Evolutionary conservation across 306 rosid species (phyloP).

Genomic region (Quercus engelmannii): DNA sequence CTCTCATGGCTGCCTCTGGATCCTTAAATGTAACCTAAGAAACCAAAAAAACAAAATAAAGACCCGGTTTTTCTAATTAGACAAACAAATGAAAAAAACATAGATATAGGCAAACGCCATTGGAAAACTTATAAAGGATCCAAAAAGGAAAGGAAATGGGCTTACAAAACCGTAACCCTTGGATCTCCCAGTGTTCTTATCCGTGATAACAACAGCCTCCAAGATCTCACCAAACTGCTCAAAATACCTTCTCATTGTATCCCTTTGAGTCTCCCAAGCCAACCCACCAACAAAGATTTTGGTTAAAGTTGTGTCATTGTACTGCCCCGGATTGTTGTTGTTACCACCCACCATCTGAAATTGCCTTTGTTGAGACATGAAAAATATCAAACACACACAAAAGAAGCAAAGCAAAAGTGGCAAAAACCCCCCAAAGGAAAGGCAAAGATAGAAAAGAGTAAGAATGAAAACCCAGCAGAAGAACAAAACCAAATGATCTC

Average conservation of each 20-base stretch:
- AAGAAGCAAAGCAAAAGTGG: constrained; percentile 11
- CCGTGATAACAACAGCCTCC: constrained; percentile 95
- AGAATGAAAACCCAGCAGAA: not conserved
- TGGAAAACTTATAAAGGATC: not conserved
- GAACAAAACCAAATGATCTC: not conserved
- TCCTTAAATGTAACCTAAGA: constrained; percentile 88
- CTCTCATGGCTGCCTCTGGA: constrained; percentile 88
- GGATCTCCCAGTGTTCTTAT: constrained; percentile 92
- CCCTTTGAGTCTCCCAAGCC: constrained; percentile 98
- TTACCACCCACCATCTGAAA: constrained; percentile 59
- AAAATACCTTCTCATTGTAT: constrained; percentile 81
- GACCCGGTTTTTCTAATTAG: constrained; percentile 15
- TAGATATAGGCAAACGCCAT: not conserved
- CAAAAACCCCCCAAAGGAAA: constrained; percentile 3
- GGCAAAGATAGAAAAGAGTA: not conserved
- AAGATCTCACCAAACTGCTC: constrained; percentile 95
- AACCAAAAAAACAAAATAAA: not conserved
- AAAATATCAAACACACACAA: not conserved
- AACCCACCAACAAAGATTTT: constrained; percentile 94
- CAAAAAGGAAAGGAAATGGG: constrained; percentile 5
- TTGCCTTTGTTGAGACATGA: constrained; percentile 77
- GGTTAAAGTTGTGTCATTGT: constrained; percentile 86
- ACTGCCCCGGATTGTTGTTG: constrained; percentile 42
- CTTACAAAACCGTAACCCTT: constrained; percentile 99
- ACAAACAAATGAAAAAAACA: constrained; percentile 6